Evolutionary conservation across 306 rosid genomes (phyloP).

Genomic region (Argentina anserina): DNA sequence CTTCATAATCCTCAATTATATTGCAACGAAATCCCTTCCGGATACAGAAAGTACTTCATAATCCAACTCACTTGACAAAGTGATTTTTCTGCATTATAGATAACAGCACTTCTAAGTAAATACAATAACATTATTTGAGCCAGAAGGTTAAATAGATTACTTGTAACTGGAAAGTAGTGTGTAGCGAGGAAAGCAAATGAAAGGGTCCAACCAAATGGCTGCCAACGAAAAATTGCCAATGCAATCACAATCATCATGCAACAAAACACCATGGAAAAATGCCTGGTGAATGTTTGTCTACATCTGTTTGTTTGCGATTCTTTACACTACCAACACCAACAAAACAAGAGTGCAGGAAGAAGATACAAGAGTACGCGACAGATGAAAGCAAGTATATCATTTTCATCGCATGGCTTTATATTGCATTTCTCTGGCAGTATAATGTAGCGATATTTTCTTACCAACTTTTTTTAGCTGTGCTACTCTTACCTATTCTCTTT

Average conservation of each 20-base stretch:
- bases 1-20: neutral
- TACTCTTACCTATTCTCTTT: constrained; percentile 73
- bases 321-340: neutral
- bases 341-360: neutral
- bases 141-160: neutral
- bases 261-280: neutral
- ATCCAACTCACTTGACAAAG: neutral
- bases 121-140: neutral
- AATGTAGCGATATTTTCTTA: constrained; percentile 88
- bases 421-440: constrained; percentile 64
- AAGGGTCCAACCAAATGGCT: neutral
- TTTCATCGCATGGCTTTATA: constrained; percentile 12
- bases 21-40: too few relatives aligned
- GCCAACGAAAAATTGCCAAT: neutral
- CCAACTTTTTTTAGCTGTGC: constrained; percentile 64
- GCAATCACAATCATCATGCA: neutral
- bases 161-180: neutral
- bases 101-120: neutral
- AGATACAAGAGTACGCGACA: constrained; percentile 6
- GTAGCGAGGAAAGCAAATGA: neutral
- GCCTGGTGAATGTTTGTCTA: constrained; percentile 3
- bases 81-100: neutral
- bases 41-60: neutral
- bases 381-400: neutral
- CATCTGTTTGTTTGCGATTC: neutral